Conservation (phyloP, 2,329 filamentous ascomycete species). For the Cephalotrichum gorgonifer region DNA sequence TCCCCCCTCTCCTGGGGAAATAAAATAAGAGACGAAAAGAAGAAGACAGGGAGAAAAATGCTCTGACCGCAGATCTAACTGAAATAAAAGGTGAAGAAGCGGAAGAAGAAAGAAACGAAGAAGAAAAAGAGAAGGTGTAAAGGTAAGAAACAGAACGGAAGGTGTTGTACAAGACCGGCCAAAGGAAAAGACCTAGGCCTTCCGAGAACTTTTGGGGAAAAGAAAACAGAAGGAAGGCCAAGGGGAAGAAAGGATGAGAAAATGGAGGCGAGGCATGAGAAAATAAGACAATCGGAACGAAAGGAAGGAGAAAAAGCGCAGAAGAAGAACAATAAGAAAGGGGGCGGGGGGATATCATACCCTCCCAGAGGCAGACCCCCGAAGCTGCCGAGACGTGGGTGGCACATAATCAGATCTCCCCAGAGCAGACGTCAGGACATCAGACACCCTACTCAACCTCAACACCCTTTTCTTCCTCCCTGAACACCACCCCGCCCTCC, state of each 20-base stretch:
- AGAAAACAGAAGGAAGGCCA: not conserved
- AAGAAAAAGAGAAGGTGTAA: not conserved
- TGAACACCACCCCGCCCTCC: conserved; percentile 46
- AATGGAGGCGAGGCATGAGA: not conserved
- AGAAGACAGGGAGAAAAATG: not conserved
- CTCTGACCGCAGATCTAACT: not conserved
- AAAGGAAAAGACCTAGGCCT: not conserved
- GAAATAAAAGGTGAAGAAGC: not conserved
- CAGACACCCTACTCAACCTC: conserved; percentile 25
- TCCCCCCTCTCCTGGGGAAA: too few relatives aligned
- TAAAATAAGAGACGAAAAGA: not conserved
- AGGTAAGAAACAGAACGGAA: not conserved
- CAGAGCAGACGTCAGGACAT: not conserved
- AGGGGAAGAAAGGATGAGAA: not conserved
- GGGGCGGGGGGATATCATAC: conserved; percentile 10
- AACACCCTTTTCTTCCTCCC: conserved; percentile 47
- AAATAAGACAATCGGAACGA: not conserved
- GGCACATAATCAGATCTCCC: too few relatives aligned
- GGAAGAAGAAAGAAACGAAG: not conserved
- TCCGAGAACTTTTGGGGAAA: not conserved
- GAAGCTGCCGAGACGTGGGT: too few relatives aligned
- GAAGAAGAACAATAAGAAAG: not conserved
- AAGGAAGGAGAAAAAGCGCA: not conserved
- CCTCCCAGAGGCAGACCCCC: too few relatives aligned
- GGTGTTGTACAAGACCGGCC: too few relatives aligned